Base-by-base conservation (phyloP, 1,284 basidiomycete genomes). In the Ustilago tritici region DNA sequence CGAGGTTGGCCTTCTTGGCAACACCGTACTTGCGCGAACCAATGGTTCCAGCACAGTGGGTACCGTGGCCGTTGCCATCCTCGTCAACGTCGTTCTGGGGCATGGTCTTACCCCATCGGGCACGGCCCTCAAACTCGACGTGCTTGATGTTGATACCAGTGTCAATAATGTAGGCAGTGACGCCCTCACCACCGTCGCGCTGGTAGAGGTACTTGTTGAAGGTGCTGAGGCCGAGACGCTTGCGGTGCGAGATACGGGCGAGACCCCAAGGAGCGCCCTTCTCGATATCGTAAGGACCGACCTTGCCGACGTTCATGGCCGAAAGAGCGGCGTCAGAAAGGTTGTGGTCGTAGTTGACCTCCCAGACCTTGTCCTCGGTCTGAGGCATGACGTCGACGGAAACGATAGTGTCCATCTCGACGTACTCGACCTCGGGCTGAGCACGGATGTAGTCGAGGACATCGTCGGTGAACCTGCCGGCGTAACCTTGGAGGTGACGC, bases 231-330 rank as follows among this genome's bases (percentile, higher is more conserved):
- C 89, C 88, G 32, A 99, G 91, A 83, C 88, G 90, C 28, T 89
- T 81, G 63, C 95, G 92, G 88, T 99, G 97, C 78, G 94, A 95
- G 85, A 99, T 91, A 68, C 97, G 93, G 55, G 96, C 95, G 47
- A 99, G 92, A 86, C 97, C 95, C 97, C 97, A 98, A 64, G 96
- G 95, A 28, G 96, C 94, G 36, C 89, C 88, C 67, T 88, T 91
- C 90, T 98, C 93, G 12, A 82, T 75, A 56, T 74, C 78, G 73
- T 77, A 80, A 57, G 54, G 72, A 61, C 81, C 78, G 52, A 70
- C 47, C 46, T 73, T 58, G 71, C 50, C 69, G 49, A 70, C 76
- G 66, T 68, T 86, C 83, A 58, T 82, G 78, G 63, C 85, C 76
- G 65, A 79, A 84, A 53, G 88, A 28, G 59, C 53, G 15, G 74